Evolutionary conservation across 2,329 filamentous ascomycete species (phyloP).

Genomic region (Penicillium janthinellum): DNA sequence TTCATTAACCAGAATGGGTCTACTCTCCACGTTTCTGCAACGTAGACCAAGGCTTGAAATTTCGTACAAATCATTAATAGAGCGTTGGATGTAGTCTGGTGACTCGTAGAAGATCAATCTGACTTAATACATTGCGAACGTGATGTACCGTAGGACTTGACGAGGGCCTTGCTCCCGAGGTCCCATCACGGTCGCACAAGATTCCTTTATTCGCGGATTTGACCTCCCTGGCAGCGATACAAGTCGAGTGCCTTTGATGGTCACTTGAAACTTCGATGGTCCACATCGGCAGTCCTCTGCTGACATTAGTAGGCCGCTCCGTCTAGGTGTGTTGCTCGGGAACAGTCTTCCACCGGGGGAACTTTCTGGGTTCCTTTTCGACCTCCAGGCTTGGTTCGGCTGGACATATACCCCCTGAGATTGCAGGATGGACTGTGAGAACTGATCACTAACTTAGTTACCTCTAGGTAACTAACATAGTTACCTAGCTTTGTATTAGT

Average conservation of each 20-base stretch:
- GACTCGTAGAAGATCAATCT: too few species aligned
- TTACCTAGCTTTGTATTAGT: too few species aligned
- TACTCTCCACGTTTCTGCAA: too few species aligned
- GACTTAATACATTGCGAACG: too few species aligned
- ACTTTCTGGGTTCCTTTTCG: constrained; percentile 73
- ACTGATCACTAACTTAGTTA: constrained; percentile 12
- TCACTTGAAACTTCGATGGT: constrained; percentile 47
- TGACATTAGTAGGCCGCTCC: constrained; percentile 14
- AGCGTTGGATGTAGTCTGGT: too few species aligned
- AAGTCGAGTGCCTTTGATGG: constrained; percentile 39
- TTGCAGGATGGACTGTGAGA: constrained; percentile 52
- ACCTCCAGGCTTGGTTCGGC: constrained; percentile 67
- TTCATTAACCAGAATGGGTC: too few species aligned
- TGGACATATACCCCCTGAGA: constrained; percentile 71
- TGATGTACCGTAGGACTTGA: constrained; percentile 5
- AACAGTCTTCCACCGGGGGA: constrained; percentile 51
- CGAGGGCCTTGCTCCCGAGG: constrained; percentile 21
- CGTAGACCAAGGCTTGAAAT: too few species aligned
- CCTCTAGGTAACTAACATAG: too few species aligned
- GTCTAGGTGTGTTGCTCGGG: constrained; percentile 25
- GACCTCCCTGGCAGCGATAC: constrained; percentile 19
- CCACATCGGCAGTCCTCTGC: constrained; percentile 36
- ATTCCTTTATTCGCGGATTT: constrained; percentile 23
- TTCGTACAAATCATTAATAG: too few species aligned
- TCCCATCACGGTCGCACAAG: constrained; percentile 23